Base-by-base conservation (phyloP, 2,329 filamentous ascomycete species). In the Blastomyces silverae region DNA sequence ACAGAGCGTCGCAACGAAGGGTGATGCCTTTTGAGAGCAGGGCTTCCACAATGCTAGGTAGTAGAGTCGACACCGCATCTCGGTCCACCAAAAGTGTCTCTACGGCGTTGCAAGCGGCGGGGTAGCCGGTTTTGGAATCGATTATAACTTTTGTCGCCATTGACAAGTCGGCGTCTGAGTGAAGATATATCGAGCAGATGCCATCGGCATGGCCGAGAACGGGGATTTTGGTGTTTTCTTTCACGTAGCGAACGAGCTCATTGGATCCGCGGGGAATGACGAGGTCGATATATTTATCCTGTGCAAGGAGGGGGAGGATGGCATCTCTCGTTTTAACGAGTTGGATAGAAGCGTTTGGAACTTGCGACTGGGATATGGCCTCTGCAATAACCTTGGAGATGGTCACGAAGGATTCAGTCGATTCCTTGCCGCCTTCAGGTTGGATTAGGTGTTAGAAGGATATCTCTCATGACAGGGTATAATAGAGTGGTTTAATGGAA, bases 161-260 rank as follows among this genome's bases (percentile, higher is more conserved):
- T 55, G 83, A 79, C 50, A 82, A 78, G 71, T 95, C 88, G 59
- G 90, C 92, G 65, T 91, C 90, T 13, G 83, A 81, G 71, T 94
- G 89, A 62, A 99, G 83, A 77, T 94, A 99, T 67, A 91, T 86
- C 67, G 87, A 85, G 79, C 94, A 99, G 65, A 97, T 84, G 46
- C 94, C 94, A 75, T 99, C 94, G 31, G 94, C 94, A 75, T 99
- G 94, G 67, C 94, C 94, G 31, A 99, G 86, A 0, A 99, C 94
- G 1, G 94, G 94, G 71, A 99, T 97, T 73, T 91, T 91, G 62
- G 94, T 97, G 68, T 89, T 89, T 56, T 87, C 84, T 78, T 97
- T 97, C 78, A 97, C 91, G 77, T 91, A 91, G 65, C 89, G 85
- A 52, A 97, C 92, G 10, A 97, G 85, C 63, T 96, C 91, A 77